Evolutionary conservation across 768 basidiomycete species (phyloP).

Genomic region (Cytidiella melzeri): DNA sequence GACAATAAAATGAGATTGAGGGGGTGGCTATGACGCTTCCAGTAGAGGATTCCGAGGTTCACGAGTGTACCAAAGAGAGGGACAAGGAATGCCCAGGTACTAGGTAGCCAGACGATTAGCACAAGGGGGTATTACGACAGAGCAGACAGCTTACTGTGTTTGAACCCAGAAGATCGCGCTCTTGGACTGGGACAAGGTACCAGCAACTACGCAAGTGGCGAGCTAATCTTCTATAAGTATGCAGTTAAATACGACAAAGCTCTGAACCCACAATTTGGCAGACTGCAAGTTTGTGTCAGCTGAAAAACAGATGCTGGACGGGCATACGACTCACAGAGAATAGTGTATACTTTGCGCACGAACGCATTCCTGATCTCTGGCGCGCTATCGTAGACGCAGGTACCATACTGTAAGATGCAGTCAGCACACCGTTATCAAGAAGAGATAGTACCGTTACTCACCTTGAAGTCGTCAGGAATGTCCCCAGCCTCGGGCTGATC

Average conservation of each 20-base stretch:
- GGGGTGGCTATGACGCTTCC: conserved; percentile 90
- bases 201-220: conserved; percentile 75
- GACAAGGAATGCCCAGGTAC: conserved; percentile 75
- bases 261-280: conserved; percentile 56
- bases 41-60: conserved; percentile 77
- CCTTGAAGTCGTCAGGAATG: conserved; percentile 93
- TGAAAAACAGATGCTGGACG: neutral
- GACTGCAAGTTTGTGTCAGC: conserved; percentile 33
- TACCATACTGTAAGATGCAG: conserved; percentile 55
- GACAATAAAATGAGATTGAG: conserved; percentile 80
- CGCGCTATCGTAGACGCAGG: conserved; percentile 71
- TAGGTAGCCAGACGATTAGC: conserved; percentile 22
- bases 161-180: conserved; percentile 65
- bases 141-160: conserved; percentile 47
- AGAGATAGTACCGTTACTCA: conserved; percentile 24
- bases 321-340: conserved; percentile 62
- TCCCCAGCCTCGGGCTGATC: conserved; percentile 73
- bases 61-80: conserved; percentile 74
- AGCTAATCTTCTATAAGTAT: conserved; percentile 32
- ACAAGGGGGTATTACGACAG: neutral
- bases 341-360: conserved; percentile 86
- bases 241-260: neutral
- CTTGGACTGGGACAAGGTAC: conserved; percentile 57
- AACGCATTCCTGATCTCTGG: conserved; percentile 79
- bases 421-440: conserved; percentile 4